phyloP scores from a whole-genome alignment of 768 basidiomycete species.

The Boletus eberwhitei region DNA sequence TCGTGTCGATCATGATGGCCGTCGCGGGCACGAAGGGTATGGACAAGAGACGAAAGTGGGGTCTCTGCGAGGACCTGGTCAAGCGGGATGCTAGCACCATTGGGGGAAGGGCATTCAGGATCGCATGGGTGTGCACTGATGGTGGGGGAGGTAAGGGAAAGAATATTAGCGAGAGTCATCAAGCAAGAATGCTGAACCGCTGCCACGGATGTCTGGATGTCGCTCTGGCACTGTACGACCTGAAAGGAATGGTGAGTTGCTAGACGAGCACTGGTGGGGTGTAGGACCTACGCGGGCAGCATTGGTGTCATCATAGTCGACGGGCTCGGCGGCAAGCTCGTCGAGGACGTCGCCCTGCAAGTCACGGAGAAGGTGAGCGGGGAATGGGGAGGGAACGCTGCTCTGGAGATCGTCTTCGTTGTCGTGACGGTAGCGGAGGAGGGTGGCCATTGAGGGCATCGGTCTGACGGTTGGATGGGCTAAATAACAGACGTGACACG shows the following conservation, averaged over 20 bases:
- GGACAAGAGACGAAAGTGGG: conserved; percentile 18
- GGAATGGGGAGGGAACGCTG: conserved; percentile 24
- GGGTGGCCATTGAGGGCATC: conserved; percentile 25
- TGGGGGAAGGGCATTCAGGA: conserved; percentile 57
- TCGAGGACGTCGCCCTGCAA: conserved; percentile 13
- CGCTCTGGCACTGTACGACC: conserved; percentile 39
- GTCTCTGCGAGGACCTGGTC: conserved; percentile 16
- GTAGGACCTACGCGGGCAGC: conserved; percentile 6
- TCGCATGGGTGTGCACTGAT: conserved; percentile 45
- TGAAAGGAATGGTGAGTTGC: neutral
- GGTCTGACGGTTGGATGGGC: neutral
- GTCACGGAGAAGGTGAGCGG: conserved; percentile 10
- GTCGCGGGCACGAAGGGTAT: conserved; percentile 14
- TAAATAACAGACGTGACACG: conserved; percentile 16
- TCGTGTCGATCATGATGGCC: conserved; percentile 2
- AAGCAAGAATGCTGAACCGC: conserved; percentile 72
- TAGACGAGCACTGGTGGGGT: neutral
- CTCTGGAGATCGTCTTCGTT: conserved; percentile 3
- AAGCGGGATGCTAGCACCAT: conserved; percentile 2
- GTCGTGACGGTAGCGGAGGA: conserved; percentile 11
- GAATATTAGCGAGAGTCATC: conserved; percentile 67
- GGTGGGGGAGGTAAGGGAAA: conserved; percentile 41
- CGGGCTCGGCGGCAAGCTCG: conserved; percentile 21
- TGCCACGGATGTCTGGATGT: conserved; percentile 68
- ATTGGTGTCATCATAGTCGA: conserved; percentile 17